phyloP scores from a whole-genome alignment of 805 yeast genomes.

The Kluyveromyces wickerhamii region DNA sequence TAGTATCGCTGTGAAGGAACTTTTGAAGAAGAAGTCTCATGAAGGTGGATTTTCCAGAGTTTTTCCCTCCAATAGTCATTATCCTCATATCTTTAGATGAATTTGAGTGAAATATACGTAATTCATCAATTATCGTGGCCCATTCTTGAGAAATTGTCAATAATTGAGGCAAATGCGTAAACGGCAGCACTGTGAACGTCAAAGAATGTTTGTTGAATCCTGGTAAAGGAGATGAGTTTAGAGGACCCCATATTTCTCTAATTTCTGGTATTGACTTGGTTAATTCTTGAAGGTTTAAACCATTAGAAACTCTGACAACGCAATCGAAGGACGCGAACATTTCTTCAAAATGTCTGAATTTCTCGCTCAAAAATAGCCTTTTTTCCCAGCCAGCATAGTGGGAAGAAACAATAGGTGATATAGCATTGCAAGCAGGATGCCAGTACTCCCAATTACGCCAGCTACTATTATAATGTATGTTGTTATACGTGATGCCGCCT shows the following conservation, averaged over 20 bases:
- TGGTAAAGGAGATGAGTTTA: slow-evolving; percentile 1
- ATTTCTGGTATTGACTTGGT: slow-evolving; percentile 15
- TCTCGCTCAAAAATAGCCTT: slow-evolving; percentile 8
- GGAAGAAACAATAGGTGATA: slow-evolving; percentile 24
- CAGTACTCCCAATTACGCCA: slow-evolving; percentile 14
- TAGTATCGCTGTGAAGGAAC: slow-evolving; percentile 25
- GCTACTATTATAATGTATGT: slow-evolving; percentile 26
- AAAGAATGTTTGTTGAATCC: not conserved
- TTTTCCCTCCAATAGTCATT: slow-evolving; percentile 44
- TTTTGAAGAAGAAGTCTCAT: slow-evolving; percentile 46
- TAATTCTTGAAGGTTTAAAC: slow-evolving; percentile 11
- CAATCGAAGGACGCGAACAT: slow-evolving; percentile 14
- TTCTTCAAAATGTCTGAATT: slow-evolving; percentile 7
- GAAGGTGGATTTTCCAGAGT: slow-evolving; percentile 77
- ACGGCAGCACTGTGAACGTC: slow-evolving; percentile 2
- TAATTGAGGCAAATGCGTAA: slow-evolving; percentile 9
- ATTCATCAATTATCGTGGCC: slow-evolving; percentile 16
- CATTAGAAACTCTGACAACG: slow-evolving; percentile 16
- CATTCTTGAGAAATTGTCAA: slow-evolving; percentile 17
- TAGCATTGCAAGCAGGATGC: slow-evolving; percentile 25
- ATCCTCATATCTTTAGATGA: slow-evolving; percentile 24
- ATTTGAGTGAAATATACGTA: slow-evolving; percentile 18
- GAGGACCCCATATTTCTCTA: slow-evolving; percentile 19
- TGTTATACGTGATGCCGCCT: slow-evolving; percentile 28
- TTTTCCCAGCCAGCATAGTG: slow-evolving; percentile 29